phyloP scores from a whole-genome alignment of 139 green algal genomes.

The Pseudopediastrum boryanum region DNA sequence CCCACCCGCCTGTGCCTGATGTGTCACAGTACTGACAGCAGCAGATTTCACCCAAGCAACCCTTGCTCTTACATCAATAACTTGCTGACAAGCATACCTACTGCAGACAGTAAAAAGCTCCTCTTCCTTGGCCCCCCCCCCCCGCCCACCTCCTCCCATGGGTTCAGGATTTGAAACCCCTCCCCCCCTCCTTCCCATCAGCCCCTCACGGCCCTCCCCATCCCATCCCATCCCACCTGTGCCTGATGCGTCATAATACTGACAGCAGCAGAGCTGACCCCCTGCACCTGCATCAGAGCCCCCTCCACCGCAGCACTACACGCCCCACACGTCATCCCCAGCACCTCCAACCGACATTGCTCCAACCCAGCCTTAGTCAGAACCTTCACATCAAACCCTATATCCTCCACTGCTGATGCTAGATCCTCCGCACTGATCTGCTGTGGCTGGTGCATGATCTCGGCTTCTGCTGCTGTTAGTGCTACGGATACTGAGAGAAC shows the following conservation, averaged over 20 bases:
- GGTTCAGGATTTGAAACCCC: too few species aligned
- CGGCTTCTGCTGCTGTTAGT: constrained; percentile 27
- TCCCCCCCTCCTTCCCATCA: too few species aligned
- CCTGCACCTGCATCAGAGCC: constrained; percentile 54
- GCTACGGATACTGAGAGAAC: constrained; percentile 58
- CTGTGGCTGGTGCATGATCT: constrained; percentile 47
- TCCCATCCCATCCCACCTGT: constrained; percentile 22
- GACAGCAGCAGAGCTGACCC: constrained; percentile 64
- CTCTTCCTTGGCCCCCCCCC: too few species aligned
- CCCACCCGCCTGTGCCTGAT: too few species aligned
- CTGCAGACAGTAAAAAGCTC: too few species aligned
- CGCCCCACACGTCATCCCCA: constrained; percentile 81
- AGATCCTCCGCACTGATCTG: constrained; percentile 46
- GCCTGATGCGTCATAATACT: constrained; percentile 51
- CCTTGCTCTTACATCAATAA: too few species aligned
- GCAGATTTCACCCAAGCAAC: too few species aligned
- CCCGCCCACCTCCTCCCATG: too few species aligned
- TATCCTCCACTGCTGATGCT: constrained; percentile 69
- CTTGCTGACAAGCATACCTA: too few species aligned
- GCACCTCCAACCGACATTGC: constrained; percentile 47
- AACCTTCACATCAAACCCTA: constrained; percentile 78
- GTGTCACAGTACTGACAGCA: too few species aligned
- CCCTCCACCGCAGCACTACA: constrained; percentile 67
- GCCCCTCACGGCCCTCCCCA: too few species aligned
- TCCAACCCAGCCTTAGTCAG: constrained; percentile 34